These are phyloP conservation scores for Houttuynia cordata DNA, from an alignment of 164 flowering plant species.

Conservation along the genomic window DNA sequence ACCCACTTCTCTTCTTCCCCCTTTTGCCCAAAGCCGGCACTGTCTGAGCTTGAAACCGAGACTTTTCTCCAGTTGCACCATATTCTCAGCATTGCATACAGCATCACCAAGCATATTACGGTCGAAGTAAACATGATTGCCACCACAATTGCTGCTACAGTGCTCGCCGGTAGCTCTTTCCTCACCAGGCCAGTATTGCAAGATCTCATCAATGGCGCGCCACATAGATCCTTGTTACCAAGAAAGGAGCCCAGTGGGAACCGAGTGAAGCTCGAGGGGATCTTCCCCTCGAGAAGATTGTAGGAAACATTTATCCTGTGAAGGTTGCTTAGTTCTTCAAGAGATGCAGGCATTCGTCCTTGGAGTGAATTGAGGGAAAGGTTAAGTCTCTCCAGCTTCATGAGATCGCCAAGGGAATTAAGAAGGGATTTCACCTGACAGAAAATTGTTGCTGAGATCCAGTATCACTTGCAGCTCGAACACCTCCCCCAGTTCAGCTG, in stretches of 20 bases:
- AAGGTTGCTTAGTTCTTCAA: conserved; percentile 66
- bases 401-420: conserved; percentile 57
- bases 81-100: conserved; percentile 77
- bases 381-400: conserved; percentile 67
- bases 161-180: conserved; percentile 32
- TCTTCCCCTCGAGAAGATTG: conserved; percentile 55
- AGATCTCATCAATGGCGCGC: conserved; percentile 34
- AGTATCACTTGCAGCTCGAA: conserved; percentile 42
- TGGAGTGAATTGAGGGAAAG: conserved; percentile 63
- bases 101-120: conserved; percentile 50
- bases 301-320: conserved; percentile 59
- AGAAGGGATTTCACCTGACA: conserved; percentile 68
- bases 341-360: conserved; percentile 58
- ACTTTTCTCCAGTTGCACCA: conserved; percentile 73
- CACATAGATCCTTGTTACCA: conserved; percentile 65
- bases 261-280: conserved; percentile 49
- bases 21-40: conserved; percentile 25
- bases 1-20: conserved; percentile 41
- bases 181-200: conserved; percentile 24
- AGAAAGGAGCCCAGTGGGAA: conserved; percentile 54
- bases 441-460: no score
- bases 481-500: conserved; percentile 62
- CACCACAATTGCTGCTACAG: conserved; percentile 48
- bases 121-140: conserved; percentile 74
- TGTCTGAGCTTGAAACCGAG: conserved; percentile 43